Evolutionary conservation across 768 basidiomycete species (phyloP), one percentile per base, ranked within the genome.

Genomic region (Pleurotus tuoliensis): DNA sequence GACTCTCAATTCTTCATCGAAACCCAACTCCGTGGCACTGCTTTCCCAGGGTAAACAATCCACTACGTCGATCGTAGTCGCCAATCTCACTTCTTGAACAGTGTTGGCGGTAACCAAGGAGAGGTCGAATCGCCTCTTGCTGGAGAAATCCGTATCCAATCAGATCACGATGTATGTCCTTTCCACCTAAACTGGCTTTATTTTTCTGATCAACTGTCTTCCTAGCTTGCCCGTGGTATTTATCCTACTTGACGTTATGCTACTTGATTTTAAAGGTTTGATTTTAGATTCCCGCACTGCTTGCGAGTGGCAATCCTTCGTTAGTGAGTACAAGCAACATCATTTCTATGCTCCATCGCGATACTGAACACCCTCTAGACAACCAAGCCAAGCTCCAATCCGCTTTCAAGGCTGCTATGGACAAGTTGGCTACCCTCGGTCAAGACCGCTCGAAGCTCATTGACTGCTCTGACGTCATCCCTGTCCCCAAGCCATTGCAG

Each of bases 1-100:
- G 71, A 72, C 60, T 64, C 66, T n/a, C 70, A 72, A 58, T 56
- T 72, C 48, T 71, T 63, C 63, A 58, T 73, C 34, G 71, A 74
- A 61, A 61, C 62, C 12, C 67, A 67, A 53, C 64, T 73, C 50
- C 61, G 64, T 15, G 66, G 70, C 5, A 63, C 59, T 6, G 8
- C 18, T 15, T 66, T 67, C 63, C 63, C 61, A 44, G 67, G 65
- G 66, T 61, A 61, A 59, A 69, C 58, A 4, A 34, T 37, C 4
- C 25, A 37, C 22, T 18, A 24, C 5, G 43, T 40, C 25, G 61
- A 34, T 34, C 30, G 30, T 34, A 34, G 30, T 37, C 8, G n/a
- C 61, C 61, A 18, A 59, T 55, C 20, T 57, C 49, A 43, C 53
- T 39, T 58, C 9, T 61, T 63, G 37, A 34, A 62, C 16, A 69